Percentiles rank a stretch among this genome's conserved stretches.
phyloP scores from a whole-genome alignment of 495 filamentous ascomycete genomes.

The Paragyromitra xinjiangensis region DNA sequence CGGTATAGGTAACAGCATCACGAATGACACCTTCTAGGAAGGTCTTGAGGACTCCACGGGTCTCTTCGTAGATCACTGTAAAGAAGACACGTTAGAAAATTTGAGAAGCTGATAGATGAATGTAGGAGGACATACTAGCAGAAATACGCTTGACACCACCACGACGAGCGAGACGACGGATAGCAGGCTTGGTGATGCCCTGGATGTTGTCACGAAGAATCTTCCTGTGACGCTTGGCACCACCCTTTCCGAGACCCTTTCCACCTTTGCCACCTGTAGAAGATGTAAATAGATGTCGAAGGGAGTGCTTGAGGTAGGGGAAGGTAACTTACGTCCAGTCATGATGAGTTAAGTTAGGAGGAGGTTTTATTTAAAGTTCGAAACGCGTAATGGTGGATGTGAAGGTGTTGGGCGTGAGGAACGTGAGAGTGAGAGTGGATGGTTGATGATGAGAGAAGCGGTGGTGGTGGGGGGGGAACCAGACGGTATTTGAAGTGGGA shows the following conservation, averaged over 20 bases:
- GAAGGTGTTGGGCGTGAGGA: not conserved
- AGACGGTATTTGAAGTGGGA: slow-evolving; percentile 54
- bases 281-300: slow-evolving; percentile 47
- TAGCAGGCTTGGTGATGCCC: slow-evolving; percentile 99
- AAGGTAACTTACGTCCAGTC: slow-evolving; percentile 49
- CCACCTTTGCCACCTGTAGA: slow-evolving; percentile 87
- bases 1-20: slow-evolving; percentile 97
- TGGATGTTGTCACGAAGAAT: slow-evolving; percentile 99
- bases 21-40: slow-evolving; percentile 99
- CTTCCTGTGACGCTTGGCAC: slow-evolving; percentile 96
- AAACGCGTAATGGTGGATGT: slow-evolving; percentile 9
- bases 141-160: slow-evolving; percentile 99
- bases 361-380: slow-evolving; percentile 16
- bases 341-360: slow-evolving; percentile 44
- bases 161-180: slow-evolving; percentile 99
- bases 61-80: slow-evolving; percentile 95
- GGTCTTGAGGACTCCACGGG: slow-evolving; percentile 99
- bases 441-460: slow-evolving; percentile 13
- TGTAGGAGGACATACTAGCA: slow-evolving; percentile 70
- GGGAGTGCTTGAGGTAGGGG: no score
- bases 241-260: slow-evolving; percentile 90
- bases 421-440: slow-evolving; percentile 10
- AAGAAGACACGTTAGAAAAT: slow-evolving; percentile 50
- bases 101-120: slow-evolving; percentile 51
- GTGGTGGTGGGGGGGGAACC: slow-evolving; percentile 45